Percentiles rank a stretch among this genome's conserved stretches.
Conservation (phyloP, 2,329 filamentous ascomycete genomes). For the Chalara sp. region DNA sequence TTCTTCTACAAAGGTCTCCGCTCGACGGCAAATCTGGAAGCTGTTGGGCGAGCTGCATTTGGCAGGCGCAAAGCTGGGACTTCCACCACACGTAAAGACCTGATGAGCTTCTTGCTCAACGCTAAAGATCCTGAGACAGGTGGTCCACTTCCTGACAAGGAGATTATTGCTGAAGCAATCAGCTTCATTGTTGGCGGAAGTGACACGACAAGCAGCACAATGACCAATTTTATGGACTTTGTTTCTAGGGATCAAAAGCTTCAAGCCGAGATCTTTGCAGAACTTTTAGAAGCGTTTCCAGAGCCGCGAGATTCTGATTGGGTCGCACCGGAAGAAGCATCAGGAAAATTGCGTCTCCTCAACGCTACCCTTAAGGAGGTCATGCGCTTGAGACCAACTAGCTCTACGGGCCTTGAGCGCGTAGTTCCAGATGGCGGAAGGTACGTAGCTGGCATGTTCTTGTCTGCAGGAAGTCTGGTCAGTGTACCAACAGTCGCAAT, state of each 20-base stretch:
- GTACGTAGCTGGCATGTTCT: not conserved
- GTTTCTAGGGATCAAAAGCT: not conserved
- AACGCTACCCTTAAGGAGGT: slow-evolving; percentile 1
- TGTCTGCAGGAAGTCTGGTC: not conserved
- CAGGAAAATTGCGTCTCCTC: not conserved
- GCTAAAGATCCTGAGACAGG: slow-evolving; percentile 1
- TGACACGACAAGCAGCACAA: slow-evolving; percentile 1
- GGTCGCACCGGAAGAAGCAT: not conserved
- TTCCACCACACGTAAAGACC: not conserved
- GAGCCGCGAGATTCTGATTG: not conserved
- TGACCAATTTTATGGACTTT: slow-evolving; percentile 1
- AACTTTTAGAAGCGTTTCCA: slow-evolving; percentile 1
- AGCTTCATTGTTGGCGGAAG: slow-evolving; percentile 3
- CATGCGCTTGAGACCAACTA: slow-evolving; percentile 1
- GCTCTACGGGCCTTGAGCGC: slow-evolving; percentile 1
- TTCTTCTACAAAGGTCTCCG: slow-evolving; percentile 1
- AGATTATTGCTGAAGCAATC: slow-evolving; percentile 3
- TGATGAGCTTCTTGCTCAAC: slow-evolving; percentile 2
- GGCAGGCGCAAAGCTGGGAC: not conserved
- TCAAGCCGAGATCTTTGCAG: not conserved
- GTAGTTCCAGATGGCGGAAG: not conserved
- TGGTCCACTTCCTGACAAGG: not conserved
- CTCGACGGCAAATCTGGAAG: not conserved
- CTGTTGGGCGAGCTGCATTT: not conserved
- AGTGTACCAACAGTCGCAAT: not conserved